Percentiles rank a stretch among this genome's conserved stretches.
Conservation (phyloP, 768 basidiomycete species). For the Lepiota venenata region DNA sequence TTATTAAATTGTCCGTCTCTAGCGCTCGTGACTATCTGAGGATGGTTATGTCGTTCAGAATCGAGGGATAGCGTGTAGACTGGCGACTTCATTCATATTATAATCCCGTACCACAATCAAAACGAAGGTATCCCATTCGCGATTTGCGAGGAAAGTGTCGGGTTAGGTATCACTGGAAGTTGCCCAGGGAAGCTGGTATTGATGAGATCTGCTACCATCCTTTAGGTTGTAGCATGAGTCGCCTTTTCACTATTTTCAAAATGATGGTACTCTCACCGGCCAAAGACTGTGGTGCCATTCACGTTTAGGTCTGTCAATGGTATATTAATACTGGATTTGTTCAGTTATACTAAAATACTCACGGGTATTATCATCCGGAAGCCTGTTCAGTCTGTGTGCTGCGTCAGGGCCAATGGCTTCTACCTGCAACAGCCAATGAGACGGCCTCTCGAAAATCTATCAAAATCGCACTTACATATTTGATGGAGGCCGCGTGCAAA, state of each 20-base stretch:
- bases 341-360: constrained; percentile 9
- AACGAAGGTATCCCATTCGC: constrained; percentile 36
- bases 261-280: constrained; percentile 22
- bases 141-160: constrained; percentile 32
- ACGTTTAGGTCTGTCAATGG: constrained; percentile 27
- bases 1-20: neutral
- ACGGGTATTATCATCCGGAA: constrained; percentile 37
- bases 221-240: constrained; percentile 11
- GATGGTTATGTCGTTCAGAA: too few relatives aligned
- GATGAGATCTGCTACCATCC: constrained; percentile 38
- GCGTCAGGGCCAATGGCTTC: constrained; percentile 38
- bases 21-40: too few relatives aligned
- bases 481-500: constrained; percentile 33
- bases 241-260: neutral
- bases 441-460: neutral
- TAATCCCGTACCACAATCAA: constrained; percentile 15
- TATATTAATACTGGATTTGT: neutral
- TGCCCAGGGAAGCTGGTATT: constrained; percentile 28
- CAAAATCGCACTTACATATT: constrained; percentile 22
- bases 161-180: constrained; percentile 34
- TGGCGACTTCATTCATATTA: neutral
- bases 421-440: constrained; percentile 17
- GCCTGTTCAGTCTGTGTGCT: constrained; percentile 34
- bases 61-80: too few relatives aligned
- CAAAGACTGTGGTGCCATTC: constrained; percentile 40